Evolutionary conservation across 805 yeast species (phyloP).

Genomic region (Candida mattraensis): DNA sequence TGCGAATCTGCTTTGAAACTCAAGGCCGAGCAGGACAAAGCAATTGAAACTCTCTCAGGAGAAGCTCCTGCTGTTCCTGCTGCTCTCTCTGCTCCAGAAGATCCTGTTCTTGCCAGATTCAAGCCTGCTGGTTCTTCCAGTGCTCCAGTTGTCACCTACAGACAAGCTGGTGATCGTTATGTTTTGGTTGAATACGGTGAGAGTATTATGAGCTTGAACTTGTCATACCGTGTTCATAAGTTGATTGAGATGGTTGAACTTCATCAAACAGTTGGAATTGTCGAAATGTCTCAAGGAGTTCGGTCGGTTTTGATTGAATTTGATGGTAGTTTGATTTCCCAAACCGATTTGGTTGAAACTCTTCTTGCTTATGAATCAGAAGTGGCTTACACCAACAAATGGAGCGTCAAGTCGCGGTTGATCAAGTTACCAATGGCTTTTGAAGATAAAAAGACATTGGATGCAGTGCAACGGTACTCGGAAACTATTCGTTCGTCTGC

Average conservation of each 20-base stretch:
- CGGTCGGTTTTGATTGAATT: conserved; percentile 90
- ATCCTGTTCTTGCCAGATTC: conserved; percentile 65
- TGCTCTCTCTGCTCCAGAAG: conserved; percentile 48
- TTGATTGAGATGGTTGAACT: conserved; percentile 70
- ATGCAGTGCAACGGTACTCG: conserved; percentile 85
- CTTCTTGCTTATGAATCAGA: conserved; percentile 75
- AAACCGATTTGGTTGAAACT: conserved; percentile 58
- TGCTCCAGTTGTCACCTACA: conserved; percentile 74
- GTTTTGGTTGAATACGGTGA: conserved; percentile 92
- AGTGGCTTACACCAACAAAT: conserved; percentile 68
- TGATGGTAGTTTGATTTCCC: conserved; percentile 62
- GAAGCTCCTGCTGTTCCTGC: conserved; percentile 31
- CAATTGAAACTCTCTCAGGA: conserved; percentile 48
- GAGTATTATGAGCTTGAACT: conserved; percentile 77
- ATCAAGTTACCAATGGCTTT: conserved; percentile 93
- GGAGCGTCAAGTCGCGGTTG: conserved; percentile 84
- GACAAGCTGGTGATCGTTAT: conserved; percentile 98
- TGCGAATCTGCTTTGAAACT: conserved; percentile 67
- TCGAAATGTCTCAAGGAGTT: conserved; percentile 97
- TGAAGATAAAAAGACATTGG: conserved; percentile 86
- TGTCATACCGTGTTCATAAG: conserved; percentile 81
- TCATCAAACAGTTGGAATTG: conserved; percentile 71
- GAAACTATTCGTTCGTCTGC: conserved; percentile 93
- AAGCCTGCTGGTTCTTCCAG: conserved; percentile 43
- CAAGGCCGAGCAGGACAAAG: conserved; percentile 58